A percentile compares a stretch with the other conserved stretches of the same genome.
Evolutionary conservation across 352 stramenopile genomes (phyloP).

Genomic region (Globisporangium alternatum): DNA sequence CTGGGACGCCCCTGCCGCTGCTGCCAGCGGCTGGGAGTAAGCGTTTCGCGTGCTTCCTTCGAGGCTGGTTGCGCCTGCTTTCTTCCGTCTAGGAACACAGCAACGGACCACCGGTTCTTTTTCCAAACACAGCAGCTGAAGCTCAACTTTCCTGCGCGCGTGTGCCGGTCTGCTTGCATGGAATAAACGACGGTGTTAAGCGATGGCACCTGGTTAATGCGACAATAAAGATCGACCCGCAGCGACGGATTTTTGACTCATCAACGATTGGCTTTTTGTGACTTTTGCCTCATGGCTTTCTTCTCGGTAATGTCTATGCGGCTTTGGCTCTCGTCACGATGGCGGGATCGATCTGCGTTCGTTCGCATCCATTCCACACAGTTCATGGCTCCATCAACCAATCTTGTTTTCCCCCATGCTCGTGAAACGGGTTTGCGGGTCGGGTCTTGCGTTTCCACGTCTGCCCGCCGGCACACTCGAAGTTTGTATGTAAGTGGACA

Average conservation of each 20-base stretch:
- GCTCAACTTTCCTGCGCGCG: conserved; percentile 8
- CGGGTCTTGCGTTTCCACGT: not conserved
- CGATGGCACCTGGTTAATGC: conserved; percentile 92
- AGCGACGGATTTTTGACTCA: conserved; percentile 5
- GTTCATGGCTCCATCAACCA: not conserved
- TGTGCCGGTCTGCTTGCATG: conserved; percentile 47
- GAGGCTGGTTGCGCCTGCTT: conserved; percentile 7
- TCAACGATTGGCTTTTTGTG: not conserved
- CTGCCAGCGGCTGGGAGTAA: conserved; percentile 80
- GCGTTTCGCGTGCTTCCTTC: conserved; percentile 24
- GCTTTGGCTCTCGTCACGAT: too few species aligned
- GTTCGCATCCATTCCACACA: not conserved
- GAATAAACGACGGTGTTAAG: conserved; percentile 93
- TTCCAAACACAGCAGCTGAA: conserved; percentile 6
- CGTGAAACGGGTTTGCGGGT: not conserved
- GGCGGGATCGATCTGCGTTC: not conserved
- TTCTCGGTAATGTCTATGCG: not conserved
- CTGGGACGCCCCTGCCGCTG: conserved; percentile 52
- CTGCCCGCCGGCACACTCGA: not conserved
- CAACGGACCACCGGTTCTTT: not conserved
- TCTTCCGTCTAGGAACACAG: conserved; percentile 7
- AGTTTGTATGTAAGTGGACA: not conserved
- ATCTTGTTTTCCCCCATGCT: not conserved
- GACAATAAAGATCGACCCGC: conserved; percentile 40
- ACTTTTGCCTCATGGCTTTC: not conserved